Conservation (phyloP, 2,329 filamentous ascomycete species). For the Aphanoascus verrucosus region DNA sequence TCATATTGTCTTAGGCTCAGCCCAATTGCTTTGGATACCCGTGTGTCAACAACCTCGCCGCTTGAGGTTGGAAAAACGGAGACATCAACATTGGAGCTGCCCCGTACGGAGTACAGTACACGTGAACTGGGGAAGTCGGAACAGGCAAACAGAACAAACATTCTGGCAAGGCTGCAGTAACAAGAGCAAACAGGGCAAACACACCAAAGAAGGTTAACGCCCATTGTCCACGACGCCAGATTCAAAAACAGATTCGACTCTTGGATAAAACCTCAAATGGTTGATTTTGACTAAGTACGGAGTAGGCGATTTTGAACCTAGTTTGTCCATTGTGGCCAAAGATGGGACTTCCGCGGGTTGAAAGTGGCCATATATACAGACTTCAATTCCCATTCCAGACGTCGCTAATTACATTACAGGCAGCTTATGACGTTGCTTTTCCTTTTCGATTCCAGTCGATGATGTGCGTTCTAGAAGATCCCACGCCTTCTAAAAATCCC, state of each 20-base stretch:
- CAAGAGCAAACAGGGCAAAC: not conserved
- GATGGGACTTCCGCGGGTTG: too few relatives aligned
- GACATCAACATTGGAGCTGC: too few relatives aligned
- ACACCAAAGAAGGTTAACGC: not conserved
- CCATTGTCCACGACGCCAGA: not conserved
- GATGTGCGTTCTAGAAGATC: not conserved
- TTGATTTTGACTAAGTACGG: too few relatives aligned
- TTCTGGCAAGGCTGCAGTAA: too few relatives aligned
- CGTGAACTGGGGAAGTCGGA: not conserved
- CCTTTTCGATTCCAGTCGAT: not conserved
- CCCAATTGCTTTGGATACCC: not conserved
- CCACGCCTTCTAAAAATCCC: not conserved
- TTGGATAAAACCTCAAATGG: too few relatives aligned
- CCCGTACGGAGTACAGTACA: not conserved
- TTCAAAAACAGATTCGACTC: too few relatives aligned
- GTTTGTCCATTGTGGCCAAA: too few relatives aligned
- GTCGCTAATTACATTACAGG: too few relatives aligned
- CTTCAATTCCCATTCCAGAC: not conserved
- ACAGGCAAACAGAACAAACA: not conserved
- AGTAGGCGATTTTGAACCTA: too few relatives aligned
- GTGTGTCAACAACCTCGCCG: not conserved
- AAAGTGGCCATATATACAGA: too few relatives aligned
- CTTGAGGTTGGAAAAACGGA: too few relatives aligned
- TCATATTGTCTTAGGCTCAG: constrained; percentile 39
- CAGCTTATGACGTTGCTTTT: too few relatives aligned